Percentiles rank a stretch among this genome's conserved stretches.
Conservation (phyloP, 495 filamentous ascomycete genomes). For the Sphaerosporella brunnea region DNA sequence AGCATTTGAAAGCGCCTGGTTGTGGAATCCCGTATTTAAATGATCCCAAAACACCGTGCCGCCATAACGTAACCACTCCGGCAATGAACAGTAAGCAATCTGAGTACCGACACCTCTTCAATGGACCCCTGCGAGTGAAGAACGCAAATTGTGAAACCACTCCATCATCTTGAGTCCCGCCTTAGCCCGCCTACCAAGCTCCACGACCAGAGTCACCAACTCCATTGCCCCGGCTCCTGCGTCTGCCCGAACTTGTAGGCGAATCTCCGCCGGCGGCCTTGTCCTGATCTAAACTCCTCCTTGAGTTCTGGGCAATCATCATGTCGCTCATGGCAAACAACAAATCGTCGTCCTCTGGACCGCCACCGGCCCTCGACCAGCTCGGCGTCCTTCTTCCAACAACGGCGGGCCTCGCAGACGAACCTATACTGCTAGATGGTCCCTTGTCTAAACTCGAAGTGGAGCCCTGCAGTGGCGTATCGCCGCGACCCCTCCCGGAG, state of each 20-base stretch:
- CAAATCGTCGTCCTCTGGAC: slow-evolving; percentile 21
- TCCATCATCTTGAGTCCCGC: too few species aligned
- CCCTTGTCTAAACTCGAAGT: slow-evolving; percentile 7
- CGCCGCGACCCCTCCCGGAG: slow-evolving; percentile 3
- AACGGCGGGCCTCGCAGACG: slow-evolving; percentile 8
- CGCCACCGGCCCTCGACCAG: slow-evolving; percentile 7
- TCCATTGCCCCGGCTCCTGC: background rate
- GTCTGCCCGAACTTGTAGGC: background rate
- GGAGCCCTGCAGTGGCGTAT: slow-evolving; percentile 7
- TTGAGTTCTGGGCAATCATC: slow-evolving; percentile 18
- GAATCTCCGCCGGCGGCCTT: background rate
- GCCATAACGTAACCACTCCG: background rate
- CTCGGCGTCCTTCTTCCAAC: slow-evolving; percentile 15
- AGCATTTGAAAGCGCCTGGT: background rate
- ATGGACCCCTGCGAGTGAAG: too few species aligned
- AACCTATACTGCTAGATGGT: too few species aligned
- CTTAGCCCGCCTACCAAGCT: too few species aligned
- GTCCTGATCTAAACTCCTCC: slow-evolving; percentile 18
- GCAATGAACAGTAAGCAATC: background rate
- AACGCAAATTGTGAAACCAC: too few species aligned
- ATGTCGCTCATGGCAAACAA: slow-evolving; percentile 26
- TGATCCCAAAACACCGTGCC: background rate
- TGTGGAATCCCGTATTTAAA: background rate
- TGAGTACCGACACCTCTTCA: background rate
- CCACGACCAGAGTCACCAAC: background rate